Base-by-base conservation (phyloP, 306 rosid species). In the Cicer pinnatifidum region DNA sequence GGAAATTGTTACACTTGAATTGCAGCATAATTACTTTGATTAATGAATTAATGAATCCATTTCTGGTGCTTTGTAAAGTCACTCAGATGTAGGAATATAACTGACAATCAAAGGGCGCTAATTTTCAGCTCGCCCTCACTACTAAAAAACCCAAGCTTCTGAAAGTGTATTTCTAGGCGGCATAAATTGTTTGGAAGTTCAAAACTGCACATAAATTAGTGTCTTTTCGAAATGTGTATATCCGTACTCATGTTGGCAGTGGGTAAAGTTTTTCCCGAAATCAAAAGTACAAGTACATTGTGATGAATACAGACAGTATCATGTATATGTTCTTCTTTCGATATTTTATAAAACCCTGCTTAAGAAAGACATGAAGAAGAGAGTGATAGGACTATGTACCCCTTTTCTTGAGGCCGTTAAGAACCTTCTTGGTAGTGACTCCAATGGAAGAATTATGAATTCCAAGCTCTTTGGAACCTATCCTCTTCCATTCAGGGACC, bases 401-500 rank as follows among this genome's bases (percentile, higher is more conserved):
- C 48, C 60, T 81, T 80, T 81, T 84, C 89, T 81, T 90, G 75
- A 92, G 88, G 38, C 71, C 84, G 60, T 84, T 83, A 10, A 92
- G 91, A 87, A 92, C 93, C 86, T 84, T 90, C 40, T 68, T 81
- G 6, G 83, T 58, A 7, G 93, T 73, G 67, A 15, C 85, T 37
- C 82, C 40, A 39, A 92, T 88, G 86, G 80, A 84, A 5, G 87
- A 90, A 68, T 64, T 70, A 38, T 59, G 79, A 61, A 92, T 85
- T 17, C 97, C 96, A 62, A 92, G 89, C 53, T 89, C 92, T 57
- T 62, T 75, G 60, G 86, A 88, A 75, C 65, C 80, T 61, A 92
- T 45, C 76, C 76, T 88, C 88, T 85, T 92, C 92, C 96, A 88
- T 37, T 54, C 37, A 1, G 50, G 51, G 19, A 28, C 75, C 70